These are phyloP conservation scores for Stephania japonica DNA, from an alignment of 164 flowering plant species.

Conservation along the genomic window DNA sequence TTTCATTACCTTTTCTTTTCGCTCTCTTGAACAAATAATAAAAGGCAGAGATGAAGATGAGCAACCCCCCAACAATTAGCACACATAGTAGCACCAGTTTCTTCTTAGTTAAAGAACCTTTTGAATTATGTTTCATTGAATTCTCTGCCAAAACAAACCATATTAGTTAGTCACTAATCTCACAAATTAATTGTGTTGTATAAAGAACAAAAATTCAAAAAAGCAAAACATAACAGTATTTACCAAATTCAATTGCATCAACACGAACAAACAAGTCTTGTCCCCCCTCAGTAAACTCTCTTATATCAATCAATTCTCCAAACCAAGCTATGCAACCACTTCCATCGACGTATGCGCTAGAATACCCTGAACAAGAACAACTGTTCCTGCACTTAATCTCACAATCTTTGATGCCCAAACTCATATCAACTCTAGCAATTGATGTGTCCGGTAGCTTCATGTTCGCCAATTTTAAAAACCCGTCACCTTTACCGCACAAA, in stretches of 20 bases:
- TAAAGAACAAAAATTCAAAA: no score
- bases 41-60: background rate
- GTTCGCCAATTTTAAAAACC: conserved; percentile 4
- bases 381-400: background rate
- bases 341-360: background rate
- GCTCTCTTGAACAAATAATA: background rate
- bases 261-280: conserved; percentile 2
- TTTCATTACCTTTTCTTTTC: no score
- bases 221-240: background rate
- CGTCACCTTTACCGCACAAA: conserved; percentile 7
- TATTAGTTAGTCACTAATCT: no score
- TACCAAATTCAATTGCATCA: background rate
- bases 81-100: background rate
- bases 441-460: conserved; percentile 14
- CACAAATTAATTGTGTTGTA: no score
- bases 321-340: conserved; percentile 2
- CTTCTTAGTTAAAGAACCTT: background rate
- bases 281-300: background rate
- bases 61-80: background rate
- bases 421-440: background rate
- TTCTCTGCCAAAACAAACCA: background rate
- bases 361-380: conserved; percentile 6
- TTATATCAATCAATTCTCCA: conserved; percentile 6
- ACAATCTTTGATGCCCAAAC: background rate
- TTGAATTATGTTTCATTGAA: background rate